These are phyloP conservation scores for Eremomyces bilateralis DNA, from an alignment of 495 filamentous ascomycete genomes.

Conservation along the genomic window DNA sequence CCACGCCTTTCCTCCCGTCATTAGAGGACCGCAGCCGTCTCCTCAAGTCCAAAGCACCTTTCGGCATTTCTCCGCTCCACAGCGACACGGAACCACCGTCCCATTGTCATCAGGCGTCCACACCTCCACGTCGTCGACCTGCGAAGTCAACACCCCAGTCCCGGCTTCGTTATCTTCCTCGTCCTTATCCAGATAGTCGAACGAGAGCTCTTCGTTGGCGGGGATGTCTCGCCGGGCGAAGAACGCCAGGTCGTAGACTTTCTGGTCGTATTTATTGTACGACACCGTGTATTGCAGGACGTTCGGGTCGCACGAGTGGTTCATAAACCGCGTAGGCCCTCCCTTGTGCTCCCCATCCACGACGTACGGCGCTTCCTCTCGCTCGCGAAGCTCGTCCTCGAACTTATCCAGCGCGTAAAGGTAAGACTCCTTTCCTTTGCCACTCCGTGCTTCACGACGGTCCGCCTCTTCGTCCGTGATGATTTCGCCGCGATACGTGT, in stretches of 20 bases:
- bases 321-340: conserved; percentile 38
- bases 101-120: conserved; percentile 10
- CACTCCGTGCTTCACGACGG: conserved; percentile 32
- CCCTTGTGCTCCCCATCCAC: conserved; percentile 39
- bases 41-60: conserved; percentile 11
- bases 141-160: no score
- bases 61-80: conserved; percentile 11
- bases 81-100: conserved; percentile 8
- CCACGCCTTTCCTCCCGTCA: no score
- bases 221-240: conserved; percentile 56
- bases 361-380: conserved; percentile 22
- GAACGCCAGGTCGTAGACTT: conserved; percentile 69
- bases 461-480: conserved; percentile 51
- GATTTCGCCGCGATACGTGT: conserved; percentile 74
- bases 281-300: conserved; percentile 68
- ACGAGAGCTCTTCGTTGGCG: conserved; percentile 54
- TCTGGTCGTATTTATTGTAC: conserved; percentile 48
- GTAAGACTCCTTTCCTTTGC: conserved; percentile 37
- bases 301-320: conserved; percentile 49
- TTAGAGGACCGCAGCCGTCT: no score
- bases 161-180: conserved; percentile 31
- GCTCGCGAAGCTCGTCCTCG: conserved; percentile 20
- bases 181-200: conserved; percentile 47
- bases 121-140: conserved; percentile 7
- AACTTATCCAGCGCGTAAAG: conserved; percentile 76